Conservation (phyloP, 441 rosid genomes). For the Populus hybrid region DNA sequence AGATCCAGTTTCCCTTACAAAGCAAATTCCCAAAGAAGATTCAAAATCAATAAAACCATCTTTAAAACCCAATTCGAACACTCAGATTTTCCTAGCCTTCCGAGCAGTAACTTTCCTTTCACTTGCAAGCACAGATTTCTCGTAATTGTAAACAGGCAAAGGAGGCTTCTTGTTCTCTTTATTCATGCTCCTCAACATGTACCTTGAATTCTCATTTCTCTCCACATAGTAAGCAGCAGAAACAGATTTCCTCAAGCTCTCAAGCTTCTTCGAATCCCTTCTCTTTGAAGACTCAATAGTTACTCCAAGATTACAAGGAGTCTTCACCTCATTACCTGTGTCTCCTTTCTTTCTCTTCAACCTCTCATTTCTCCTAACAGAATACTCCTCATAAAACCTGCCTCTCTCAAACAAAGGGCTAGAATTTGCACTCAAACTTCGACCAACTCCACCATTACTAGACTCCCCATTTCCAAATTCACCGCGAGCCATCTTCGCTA, state of each 20-base stretch:
- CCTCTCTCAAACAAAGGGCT: conserved; percentile 69
- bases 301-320: conserved; percentile 56
- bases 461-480: conserved; percentile 34
- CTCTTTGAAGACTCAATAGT: conserved; percentile 49
- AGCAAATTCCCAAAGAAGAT: too few species aligned
- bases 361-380: conserved; percentile 81
- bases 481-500: conserved; percentile 50
- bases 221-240: conserved; percentile 43
- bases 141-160: conserved; percentile 24
- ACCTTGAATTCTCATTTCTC: conserved; percentile 43
- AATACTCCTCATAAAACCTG: conserved; percentile 72
- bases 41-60: too few species aligned
- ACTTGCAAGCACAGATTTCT: conserved; percentile 29
- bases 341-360: conserved; percentile 3
- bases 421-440: conserved; percentile 19
- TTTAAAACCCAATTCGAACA: neutral
- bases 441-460: conserved; percentile 5
- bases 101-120: conserved; percentile 33
- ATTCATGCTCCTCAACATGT: conserved; percentile 68
- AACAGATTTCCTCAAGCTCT: conserved; percentile 56
- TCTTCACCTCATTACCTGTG: neutral
- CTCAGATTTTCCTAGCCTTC: conserved; percentile 43
- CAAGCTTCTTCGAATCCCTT: conserved; percentile 47
- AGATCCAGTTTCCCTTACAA: too few species aligned
- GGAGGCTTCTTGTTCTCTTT: conserved; percentile 76